These are phyloP conservation scores for Ascochyta rabiei DNA, from an alignment of 2,329 filamentous ascomycete genomes.

Conservation along the genomic window DNA sequence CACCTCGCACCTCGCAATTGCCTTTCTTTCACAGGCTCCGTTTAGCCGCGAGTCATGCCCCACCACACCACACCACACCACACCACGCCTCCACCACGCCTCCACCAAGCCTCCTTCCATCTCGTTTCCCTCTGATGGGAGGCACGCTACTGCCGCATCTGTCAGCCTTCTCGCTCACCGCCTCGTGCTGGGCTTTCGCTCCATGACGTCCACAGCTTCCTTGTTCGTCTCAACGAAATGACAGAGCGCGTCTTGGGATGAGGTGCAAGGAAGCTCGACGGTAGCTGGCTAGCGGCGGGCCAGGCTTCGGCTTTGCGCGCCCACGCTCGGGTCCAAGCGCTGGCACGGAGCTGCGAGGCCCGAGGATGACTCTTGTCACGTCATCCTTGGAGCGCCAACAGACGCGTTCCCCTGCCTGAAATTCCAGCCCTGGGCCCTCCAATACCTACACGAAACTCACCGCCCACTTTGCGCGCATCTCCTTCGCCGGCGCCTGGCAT, in stretches of 20 bases:
- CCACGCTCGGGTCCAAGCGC: conserved; percentile 1
- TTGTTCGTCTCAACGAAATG: conserved; percentile 10
- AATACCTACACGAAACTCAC: conserved; percentile 15
- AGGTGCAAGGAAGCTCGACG: conserved; percentile 41
- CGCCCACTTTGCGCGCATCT: conserved; percentile 18
- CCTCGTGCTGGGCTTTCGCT: neutral
- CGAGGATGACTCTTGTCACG: conserved; percentile 22
- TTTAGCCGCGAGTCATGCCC: conserved; percentile 12
- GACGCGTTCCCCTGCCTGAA: conserved; percentile 6
- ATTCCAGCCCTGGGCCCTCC: conserved; percentile 8
- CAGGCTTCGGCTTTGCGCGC: conserved; percentile 15
- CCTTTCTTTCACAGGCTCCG: neutral
- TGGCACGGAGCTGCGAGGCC: conserved; percentile 14
- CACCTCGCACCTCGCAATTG: neutral
- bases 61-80: conserved; percentile 13
- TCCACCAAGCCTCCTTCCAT: neutral
- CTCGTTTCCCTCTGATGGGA: neutral
- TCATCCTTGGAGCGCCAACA: conserved; percentile 24
- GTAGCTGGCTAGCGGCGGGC: conserved; percentile 14
- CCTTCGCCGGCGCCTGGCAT: conserved; percentile 4
- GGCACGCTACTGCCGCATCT: conserved; percentile 1
- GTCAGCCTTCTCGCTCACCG: conserved; percentile 7
- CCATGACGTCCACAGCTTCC: conserved; percentile 2
- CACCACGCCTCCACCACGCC: conserved; percentile 8
- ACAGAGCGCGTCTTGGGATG: conserved; percentile 20